Evolutionary conservation across 441 rosid genomes (phyloP), one percentile per base, ranked within the genome.

Genomic region (Populus hybrid): DNA sequence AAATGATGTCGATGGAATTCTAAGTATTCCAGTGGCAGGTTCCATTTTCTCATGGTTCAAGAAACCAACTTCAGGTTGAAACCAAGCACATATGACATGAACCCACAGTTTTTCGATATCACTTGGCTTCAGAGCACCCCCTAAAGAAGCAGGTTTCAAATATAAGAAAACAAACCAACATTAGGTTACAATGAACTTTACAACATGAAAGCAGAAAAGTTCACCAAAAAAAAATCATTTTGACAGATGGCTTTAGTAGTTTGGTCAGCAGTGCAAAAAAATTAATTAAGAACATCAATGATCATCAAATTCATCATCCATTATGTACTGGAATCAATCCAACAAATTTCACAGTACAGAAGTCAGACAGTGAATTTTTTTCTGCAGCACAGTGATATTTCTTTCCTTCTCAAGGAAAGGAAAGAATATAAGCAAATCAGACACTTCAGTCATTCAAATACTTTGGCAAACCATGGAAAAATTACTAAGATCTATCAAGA

Each of bases 41-140:
- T 96, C 99, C 99, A 96, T 96, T 67, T 84, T 85, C 83, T 92
- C 90, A 79, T 91, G 93, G 87, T 90, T 87, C 81, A 90, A 79
- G 83, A 96, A 96, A 77, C 86, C 91, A 85, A 96, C 90, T 89
- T 94, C 98, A 46, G 98, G 98, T 73, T 91, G 89, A 82, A 96
- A 94, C 99, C 99, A 94, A 79, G 98, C 98, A 82, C 98, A 96
- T 72, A 95, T 94, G 77, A 96, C 93, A 81, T 94, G 99, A 84
- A 93, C 89, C 99, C 99, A 96, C 70, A 92, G 84, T 46, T 80
- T 81, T 79, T 86, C 92, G 73, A 87, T 75, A 80, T 96, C 96
- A n/a, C 86, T 89, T 78, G 98, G 98, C 87, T 96, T 96, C 84
- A 94, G 73, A 87, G 99, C 98, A 81, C 98, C 99, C 20, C 99